Evolutionary conservation across 371 early-diverging fungal species (phyloP).

Genomic region (Apophysomyces ossiformis): DNA sequence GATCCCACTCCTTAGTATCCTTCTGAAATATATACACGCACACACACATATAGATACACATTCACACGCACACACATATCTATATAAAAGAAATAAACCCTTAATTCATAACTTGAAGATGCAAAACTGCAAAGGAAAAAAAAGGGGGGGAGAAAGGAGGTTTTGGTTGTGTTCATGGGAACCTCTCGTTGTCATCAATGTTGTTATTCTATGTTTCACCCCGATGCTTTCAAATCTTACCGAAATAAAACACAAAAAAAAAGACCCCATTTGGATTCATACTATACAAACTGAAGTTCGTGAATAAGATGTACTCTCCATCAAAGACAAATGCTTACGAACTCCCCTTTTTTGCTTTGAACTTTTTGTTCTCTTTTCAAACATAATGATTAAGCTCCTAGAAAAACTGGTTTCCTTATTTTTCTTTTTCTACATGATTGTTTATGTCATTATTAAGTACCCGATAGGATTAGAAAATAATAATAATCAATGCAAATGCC

Average conservation of each 20-base stretch:
- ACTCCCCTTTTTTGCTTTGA: too few species aligned
- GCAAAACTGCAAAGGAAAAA: neutral
- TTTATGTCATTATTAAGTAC: neutral
- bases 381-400: too few species aligned
- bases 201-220: neutral
- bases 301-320: too few species aligned
- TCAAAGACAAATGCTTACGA: too few species aligned
- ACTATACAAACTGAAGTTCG: too few species aligned
- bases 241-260: slow-evolving; percentile 1
- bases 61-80: too few species aligned
- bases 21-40: too few species aligned
- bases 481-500: neutral
- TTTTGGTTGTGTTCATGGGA: neutral
- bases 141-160: slow-evolving; percentile 1
- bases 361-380: too few species aligned
- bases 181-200: slow-evolving; percentile 9
- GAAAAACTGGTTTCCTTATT: too few species aligned
- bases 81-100: neutral
- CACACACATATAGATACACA: too few species aligned
- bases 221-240: neutral
- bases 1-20: neutral
- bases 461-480: neutral
- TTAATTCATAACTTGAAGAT: slow-evolving; percentile 7
- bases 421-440: too few species aligned
- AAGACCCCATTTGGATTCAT: neutral